phyloP scores from a whole-genome alignment of 1,284 basidiomycete species.

The Uromyces viciae-fabae region DNA sequence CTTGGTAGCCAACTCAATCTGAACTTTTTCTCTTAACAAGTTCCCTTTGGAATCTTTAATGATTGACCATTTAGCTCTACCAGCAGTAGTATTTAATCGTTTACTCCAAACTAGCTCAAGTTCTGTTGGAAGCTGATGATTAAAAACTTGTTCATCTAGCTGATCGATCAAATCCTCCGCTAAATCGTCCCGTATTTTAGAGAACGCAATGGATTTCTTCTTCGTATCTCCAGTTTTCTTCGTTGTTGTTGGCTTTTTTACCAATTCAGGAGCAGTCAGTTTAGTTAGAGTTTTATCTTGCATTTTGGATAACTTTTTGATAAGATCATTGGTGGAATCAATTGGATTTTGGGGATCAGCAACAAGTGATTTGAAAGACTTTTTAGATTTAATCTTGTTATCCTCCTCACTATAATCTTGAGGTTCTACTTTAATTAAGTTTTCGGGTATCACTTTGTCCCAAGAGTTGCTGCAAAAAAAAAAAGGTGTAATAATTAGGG shows the following conservation, averaged over 20 bases:
- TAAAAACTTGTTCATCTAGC: constrained; percentile 24
- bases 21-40: constrained; percentile 55
- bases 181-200: constrained; percentile 16
- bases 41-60: constrained; percentile 53
- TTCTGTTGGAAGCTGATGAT: constrained; percentile 60
- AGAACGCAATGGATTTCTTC: constrained; percentile 1
- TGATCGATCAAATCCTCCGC: constrained; percentile 12
- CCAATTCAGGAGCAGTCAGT: no score
- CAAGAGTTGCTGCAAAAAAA: no score
- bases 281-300: no score
- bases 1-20: constrained; percentile 71
- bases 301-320: no score
- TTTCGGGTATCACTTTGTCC: no score
- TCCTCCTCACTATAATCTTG: no score
- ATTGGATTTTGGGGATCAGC: no score
- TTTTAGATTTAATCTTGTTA: no score
- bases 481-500: no score
- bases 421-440: no score
- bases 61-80: constrained; percentile 69
- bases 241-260: background rate
- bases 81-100: constrained; percentile 69
- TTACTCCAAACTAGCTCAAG: constrained; percentile 71
- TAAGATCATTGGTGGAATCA: no score
- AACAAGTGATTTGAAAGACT: no score
- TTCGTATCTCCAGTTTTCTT: background rate